Percentiles rank a stretch among this genome's conserved stretches.
Evolutionary conservation across 2,329 filamentous ascomycete genomes (phyloP).

Genomic region (Sporothrix humicola): DNA sequence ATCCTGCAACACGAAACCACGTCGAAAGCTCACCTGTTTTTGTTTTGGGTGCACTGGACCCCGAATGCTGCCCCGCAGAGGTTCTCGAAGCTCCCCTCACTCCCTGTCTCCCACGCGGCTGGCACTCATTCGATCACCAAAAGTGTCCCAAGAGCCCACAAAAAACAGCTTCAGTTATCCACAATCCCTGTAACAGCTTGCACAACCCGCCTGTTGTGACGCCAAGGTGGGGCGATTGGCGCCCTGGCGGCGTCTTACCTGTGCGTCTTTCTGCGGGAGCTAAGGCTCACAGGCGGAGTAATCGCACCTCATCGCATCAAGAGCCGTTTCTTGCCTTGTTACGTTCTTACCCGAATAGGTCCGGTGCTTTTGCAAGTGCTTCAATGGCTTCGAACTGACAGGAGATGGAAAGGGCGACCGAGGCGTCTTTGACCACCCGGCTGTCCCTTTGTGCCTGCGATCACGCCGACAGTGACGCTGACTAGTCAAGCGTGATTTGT

Average conservation of each 20-base stretch:
- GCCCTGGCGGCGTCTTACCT: neutral
- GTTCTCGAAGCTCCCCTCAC: neutral
- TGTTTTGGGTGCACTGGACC: neutral
- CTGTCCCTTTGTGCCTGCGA: slow-evolving; percentile 18
- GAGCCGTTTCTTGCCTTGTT: neutral
- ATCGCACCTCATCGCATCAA: neutral
- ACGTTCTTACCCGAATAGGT: neutral
- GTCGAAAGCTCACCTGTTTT: neutral
- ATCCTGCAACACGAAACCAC: neutral
- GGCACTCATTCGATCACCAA: neutral
- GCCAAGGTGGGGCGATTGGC: slow-evolving; percentile 10
- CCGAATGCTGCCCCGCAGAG: slow-evolving; percentile 10
- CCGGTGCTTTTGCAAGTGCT: neutral
- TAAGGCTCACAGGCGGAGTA: slow-evolving; percentile 26
- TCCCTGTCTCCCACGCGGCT: slow-evolving; percentile 17
- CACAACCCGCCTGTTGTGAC: neutral
- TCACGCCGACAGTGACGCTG: slow-evolving; percentile 19
- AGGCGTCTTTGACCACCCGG: neutral
- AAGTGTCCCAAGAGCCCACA: slow-evolving; percentile 5
- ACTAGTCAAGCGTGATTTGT: slow-evolving; percentile 20
- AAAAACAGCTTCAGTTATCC: neutral
- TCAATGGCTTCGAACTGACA: neutral
- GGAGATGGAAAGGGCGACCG: neutral
- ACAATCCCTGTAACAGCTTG: neutral
- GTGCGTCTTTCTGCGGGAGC: slow-evolving; percentile 21